A percentile compares a stretch with the other conserved stretches of the same genome.
Evolutionary conservation across 345 rosid genomes (phyloP).

Genomic region (Geranium brycei): DNA sequence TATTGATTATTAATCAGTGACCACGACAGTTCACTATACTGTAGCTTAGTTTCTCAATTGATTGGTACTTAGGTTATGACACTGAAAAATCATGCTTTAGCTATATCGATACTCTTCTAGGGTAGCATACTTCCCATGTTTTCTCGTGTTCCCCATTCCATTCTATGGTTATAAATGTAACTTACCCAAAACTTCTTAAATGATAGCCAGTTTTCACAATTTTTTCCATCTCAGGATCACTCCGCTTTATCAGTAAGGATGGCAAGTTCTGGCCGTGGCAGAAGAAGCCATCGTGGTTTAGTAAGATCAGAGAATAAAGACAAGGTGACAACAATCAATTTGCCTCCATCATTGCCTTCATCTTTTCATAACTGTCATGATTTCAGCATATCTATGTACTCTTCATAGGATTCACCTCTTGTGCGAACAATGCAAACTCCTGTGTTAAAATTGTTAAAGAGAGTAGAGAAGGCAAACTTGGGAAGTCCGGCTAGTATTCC

Average conservation of each 20-base stretch:
- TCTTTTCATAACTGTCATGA: too few relatives aligned
- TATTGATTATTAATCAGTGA: too few relatives aligned
- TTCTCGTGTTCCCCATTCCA: too few relatives aligned
- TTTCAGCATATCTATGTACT: too few relatives aligned
- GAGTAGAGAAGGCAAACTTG: constrained; percentile 32
- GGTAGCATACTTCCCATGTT: too few relatives aligned
- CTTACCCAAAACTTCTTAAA: too few relatives aligned
- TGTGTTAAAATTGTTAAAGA: constrained; percentile 42
- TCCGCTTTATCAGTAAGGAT: constrained; percentile 50
- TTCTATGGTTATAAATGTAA: too few relatives aligned
- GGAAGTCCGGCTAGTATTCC: constrained; percentile 40
- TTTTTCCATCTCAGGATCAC: constrained; percentile 31
- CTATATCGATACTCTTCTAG: too few relatives aligned
- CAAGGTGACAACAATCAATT: constrained; percentile 3
- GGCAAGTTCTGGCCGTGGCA: constrained; percentile 32
- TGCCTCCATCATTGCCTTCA: neutral
- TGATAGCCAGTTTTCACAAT: neutral
- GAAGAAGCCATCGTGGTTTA: constrained; percentile 25
- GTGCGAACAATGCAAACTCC: constrained; percentile 41
- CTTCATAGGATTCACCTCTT: constrained; percentile 39
- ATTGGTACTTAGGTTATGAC: too few relatives aligned
- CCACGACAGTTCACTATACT: too few relatives aligned
- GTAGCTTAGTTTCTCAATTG: too few relatives aligned
- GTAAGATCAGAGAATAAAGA: constrained; percentile 38
- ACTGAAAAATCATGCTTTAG: too few relatives aligned